Conservation (phyloP, 1,139 yeast genomes). For the Pichia sorboxylosa region DNA sequence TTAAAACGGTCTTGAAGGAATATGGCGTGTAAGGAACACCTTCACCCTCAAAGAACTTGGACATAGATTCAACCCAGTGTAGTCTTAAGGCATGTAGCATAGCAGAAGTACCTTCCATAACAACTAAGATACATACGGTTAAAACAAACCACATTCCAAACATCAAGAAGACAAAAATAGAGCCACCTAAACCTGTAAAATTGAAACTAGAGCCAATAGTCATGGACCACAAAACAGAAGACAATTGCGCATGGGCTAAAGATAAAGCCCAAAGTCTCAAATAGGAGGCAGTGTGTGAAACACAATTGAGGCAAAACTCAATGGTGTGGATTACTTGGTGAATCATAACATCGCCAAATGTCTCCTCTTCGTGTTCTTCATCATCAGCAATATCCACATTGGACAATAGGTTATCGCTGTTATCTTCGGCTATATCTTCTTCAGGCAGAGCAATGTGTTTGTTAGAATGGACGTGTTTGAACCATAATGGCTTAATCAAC, state of each 20-base stretch:
- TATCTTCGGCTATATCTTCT: conserved; percentile 9
- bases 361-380: conserved; percentile 43
- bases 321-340: conserved; percentile 74
- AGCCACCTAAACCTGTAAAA: conserved; percentile 38
- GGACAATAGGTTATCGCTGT: conserved; percentile 24
- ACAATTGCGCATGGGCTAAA: conserved; percentile 67
- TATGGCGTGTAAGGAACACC: conserved; percentile 65
- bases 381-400: conserved; percentile 27
- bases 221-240: conserved; percentile 70
- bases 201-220: conserved; percentile 44
- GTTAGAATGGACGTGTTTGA: conserved; percentile 23
- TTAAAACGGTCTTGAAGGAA: conserved; percentile 28
- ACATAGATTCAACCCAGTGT: conserved; percentile 85
- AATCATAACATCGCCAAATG: conserved; percentile 66
- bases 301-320: conserved; percentile 69
- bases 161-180: conserved; percentile 42
- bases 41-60: conserved; percentile 76
- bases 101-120: conserved; percentile 83
- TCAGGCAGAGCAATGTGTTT: conserved; percentile 16
- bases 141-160: conserved; percentile 74
- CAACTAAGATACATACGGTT: conserved; percentile 61
- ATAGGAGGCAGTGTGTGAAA: conserved; percentile 70
- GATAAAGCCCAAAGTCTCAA: conserved; percentile 72
- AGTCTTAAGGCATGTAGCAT: conserved; percentile 76
- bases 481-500: conserved; percentile 51